phyloP scores from a whole-genome alignment of 1,139 yeast genomes.

The Sugiyamaella paludigena region DNA sequence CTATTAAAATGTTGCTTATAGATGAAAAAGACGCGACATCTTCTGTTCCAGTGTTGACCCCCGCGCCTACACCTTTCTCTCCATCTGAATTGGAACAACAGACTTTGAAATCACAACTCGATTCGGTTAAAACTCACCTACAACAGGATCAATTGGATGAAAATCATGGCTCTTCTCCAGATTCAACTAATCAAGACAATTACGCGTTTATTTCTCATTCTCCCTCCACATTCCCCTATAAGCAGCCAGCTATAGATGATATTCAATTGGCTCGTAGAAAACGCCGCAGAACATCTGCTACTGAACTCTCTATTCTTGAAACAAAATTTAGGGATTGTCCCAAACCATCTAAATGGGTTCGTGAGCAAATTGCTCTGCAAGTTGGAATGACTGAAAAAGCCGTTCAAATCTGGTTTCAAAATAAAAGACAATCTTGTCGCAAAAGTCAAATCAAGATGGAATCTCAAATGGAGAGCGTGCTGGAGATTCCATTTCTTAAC shows the following conservation, averaged over 20 bases:
- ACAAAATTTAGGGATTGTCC: conserved; percentile 70
- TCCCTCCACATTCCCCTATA: conserved; percentile 77
- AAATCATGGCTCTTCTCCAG: not conserved
- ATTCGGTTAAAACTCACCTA: conserved; percentile 4
- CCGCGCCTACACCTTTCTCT: conserved; percentile 17
- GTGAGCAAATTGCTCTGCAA: conserved; percentile 70
- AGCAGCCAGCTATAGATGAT: conserved; percentile 84
- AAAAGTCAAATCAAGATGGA: conserved; percentile 49
- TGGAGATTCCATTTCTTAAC: conserved; percentile 13
- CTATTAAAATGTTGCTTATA: conserved; percentile 13
- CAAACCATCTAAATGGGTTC: conserved; percentile 75
- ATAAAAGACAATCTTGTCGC: conserved; percentile 81
- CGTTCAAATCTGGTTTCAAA: conserved; percentile 97
- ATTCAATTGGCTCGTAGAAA: conserved; percentile 89
- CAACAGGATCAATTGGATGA: not conserved
- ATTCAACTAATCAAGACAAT: not conserved
- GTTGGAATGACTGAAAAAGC: conserved; percentile 96
- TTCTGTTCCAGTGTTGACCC: conserved; percentile 12
- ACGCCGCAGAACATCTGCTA: conserved; percentile 90
- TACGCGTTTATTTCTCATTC: conserved; percentile 82
- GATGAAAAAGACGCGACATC: conserved; percentile 8
- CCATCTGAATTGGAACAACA: conserved; percentile 15
- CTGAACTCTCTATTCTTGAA: conserved; percentile 77
- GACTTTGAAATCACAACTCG: conserved; percentile 11
- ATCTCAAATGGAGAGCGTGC: conserved; percentile 17